Percentiles rank a stretch among this genome's conserved stretches.
Evolutionary conservation across 2,329 filamentous ascomycete species (phyloP).

Genomic region (Westerdykella sp.): DNA sequence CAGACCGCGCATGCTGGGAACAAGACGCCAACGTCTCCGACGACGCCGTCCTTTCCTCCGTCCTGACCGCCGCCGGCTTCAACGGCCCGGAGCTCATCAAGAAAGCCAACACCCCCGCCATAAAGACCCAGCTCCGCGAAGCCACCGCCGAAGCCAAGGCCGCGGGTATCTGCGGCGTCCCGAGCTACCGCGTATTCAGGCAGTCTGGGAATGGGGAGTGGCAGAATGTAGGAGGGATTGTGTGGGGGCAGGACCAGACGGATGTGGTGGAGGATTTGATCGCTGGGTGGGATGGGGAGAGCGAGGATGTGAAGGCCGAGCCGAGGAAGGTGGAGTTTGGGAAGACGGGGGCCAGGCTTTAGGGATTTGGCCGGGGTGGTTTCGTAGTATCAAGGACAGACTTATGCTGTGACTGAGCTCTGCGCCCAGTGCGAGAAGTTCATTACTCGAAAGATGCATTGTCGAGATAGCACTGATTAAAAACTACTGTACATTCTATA

Average conservation of each 20-base stretch:
- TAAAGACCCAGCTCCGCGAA: conserved; percentile 21
- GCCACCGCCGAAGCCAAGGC: conserved; percentile 28
- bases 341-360: background rate
- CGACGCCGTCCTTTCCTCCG: conserved; percentile 16
- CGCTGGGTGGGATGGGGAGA: conserved; percentile 23
- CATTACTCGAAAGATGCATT: too few species aligned
- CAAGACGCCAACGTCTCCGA: conserved; percentile 24
- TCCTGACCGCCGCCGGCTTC: conserved; percentile 24
- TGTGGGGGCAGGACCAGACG: conserved; percentile 33
- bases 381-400: too few species aligned
- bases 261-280: conserved; percentile 32
- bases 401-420: too few species aligned
- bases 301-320: conserved; percentile 2
- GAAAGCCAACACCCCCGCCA: conserved; percentile 16
- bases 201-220: conserved; percentile 8
- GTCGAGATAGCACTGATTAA: too few species aligned
- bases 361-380: background rate
- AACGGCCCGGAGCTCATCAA: conserved; percentile 21
- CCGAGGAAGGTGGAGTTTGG: conserved; percentile 5
- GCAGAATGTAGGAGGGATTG: conserved; percentile 17
- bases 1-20: conserved; percentile 32
- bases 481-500: too few species aligned
- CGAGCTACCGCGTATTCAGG: conserved; percentile 26
- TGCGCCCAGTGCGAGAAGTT: too few species aligned
- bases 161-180: conserved; percentile 29